These are phyloP conservation scores for Vigna nakashimae DNA, from an alignment of 306 rosid species.

Conservation along the genomic window DNA sequence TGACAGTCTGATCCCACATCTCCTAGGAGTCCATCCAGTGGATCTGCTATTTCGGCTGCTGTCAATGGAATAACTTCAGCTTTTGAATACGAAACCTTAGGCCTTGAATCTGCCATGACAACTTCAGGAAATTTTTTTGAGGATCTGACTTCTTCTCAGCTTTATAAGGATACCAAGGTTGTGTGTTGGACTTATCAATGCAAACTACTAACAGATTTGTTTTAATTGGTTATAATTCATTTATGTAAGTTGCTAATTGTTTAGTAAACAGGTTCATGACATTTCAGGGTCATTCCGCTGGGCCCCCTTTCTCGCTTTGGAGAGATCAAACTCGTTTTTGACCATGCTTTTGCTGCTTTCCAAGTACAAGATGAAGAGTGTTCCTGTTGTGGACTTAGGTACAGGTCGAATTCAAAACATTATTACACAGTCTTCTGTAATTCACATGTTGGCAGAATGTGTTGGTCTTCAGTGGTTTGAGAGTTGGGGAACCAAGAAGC, in stretches of 20 bases:
- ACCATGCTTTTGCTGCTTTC: slow-evolving; percentile 90
- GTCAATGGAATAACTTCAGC: slow-evolving; percentile 49
- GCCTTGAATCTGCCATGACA: slow-evolving; percentile 61
- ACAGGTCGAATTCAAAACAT: slow-evolving; percentile 77
- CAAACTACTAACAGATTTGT: neutral
- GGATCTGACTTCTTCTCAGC: slow-evolving; percentile 76
- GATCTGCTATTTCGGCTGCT: slow-evolving; percentile 53
- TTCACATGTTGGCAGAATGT: slow-evolving; percentile 88
- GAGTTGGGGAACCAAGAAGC: slow-evolving; percentile 86
- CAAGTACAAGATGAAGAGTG: slow-evolving; percentile 87
- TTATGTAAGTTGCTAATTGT: slow-evolving; percentile 32
- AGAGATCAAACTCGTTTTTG: slow-evolving; percentile 77
- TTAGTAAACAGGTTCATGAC: slow-evolving; percentile 71
- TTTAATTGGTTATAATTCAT: neutral
- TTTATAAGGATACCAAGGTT: slow-evolving; percentile 83
- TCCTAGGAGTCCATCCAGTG: slow-evolving; percentile 63
- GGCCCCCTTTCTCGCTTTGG: slow-evolving; percentile 94
- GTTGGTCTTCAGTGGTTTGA: slow-evolving; percentile 97
- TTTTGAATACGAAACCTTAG: slow-evolving; percentile 47
- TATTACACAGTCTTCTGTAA: slow-evolving; percentile 81
- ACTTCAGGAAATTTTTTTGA: slow-evolving; percentile 86
- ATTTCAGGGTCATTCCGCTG: slow-evolving; percentile 93
- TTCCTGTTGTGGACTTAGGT: slow-evolving; percentile 82
- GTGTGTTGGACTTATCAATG: neutral
- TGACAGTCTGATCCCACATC: slow-evolving; percentile 76